Evolutionary conservation across 1,284 basidiomycete species (phyloP).

Genomic region (Fomitopsis pinicola): DNA sequence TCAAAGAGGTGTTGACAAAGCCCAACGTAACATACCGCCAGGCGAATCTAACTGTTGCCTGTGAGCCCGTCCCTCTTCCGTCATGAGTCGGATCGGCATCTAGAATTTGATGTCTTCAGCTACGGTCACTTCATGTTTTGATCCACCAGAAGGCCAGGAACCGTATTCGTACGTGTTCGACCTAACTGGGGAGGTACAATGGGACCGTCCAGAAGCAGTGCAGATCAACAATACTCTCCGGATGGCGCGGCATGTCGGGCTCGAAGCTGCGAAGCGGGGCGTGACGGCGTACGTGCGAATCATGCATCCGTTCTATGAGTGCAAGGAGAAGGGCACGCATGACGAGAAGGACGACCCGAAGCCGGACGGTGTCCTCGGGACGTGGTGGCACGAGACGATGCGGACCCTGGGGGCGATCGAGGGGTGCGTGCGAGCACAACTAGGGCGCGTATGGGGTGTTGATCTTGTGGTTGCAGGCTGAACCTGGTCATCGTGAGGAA

Average conservation of each 20-base stretch:
- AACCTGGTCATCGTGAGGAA: slow-evolving; percentile 77
- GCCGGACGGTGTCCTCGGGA: slow-evolving; percentile 69
- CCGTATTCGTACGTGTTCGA: slow-evolving; percentile 78
- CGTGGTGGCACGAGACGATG: slow-evolving; percentile 89
- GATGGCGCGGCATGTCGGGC: slow-evolving; percentile 64
- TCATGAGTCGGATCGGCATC: slow-evolving; percentile 4
- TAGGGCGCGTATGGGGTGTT: neutral
- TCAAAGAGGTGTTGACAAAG: slow-evolving; percentile 64
- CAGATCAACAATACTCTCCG: slow-evolving; percentile 79
- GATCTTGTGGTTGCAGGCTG: slow-evolving; percentile 41
- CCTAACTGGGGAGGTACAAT: slow-evolving; percentile 75
- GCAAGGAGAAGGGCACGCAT: slow-evolving; percentile 59
- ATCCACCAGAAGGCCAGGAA: slow-evolving; percentile 59
- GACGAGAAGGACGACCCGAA: slow-evolving; percentile 75
- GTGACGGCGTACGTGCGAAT: slow-evolving; percentile 78
- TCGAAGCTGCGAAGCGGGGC: slow-evolving; percentile 61
- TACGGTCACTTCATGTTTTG: slow-evolving; percentile 60
- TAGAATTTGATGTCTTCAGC: slow-evolving; percentile 35
- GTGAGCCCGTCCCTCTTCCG: slow-evolving; percentile 35
- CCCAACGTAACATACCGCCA: slow-evolving; percentile 79
- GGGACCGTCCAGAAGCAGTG: slow-evolving; percentile 77
- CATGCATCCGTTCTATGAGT: slow-evolving; percentile 82
- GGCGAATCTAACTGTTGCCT: slow-evolving; percentile 69
- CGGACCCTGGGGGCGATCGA: slow-evolving; percentile 73
- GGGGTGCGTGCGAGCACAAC: slow-evolving; percentile 41